Evolutionary conservation across 2,329 filamentous ascomycete species (phyloP).

Genomic region (Colletotrichum gloeosporioides): DNA sequence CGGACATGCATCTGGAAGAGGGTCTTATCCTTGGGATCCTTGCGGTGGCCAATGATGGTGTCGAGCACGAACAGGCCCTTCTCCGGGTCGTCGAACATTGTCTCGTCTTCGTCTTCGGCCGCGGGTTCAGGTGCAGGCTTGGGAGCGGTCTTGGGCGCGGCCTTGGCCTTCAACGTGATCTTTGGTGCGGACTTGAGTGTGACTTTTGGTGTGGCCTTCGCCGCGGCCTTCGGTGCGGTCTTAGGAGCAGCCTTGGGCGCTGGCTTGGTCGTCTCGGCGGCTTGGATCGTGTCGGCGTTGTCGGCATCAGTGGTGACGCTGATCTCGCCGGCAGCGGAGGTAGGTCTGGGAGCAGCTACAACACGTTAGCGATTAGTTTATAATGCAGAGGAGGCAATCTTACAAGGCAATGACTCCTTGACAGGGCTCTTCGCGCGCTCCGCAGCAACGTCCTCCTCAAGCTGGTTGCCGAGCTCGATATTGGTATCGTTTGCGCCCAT

Average conservation of each 20-base stretch:
- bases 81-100: neutral
- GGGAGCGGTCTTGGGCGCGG: neutral
- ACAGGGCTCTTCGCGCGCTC: conserved; percentile 3
- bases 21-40: conserved; percentile 13
- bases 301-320: neutral
- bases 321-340: neutral
- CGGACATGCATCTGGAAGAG: conserved; percentile 35
- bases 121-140: neutral
- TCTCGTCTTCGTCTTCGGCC: neutral
- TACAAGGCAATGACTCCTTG: neutral
- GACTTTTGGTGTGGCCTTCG: neutral
- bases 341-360: neutral
- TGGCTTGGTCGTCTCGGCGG: neutral
- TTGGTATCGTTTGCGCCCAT: neutral
- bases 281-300: neutral
- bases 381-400: rapidly evolving
- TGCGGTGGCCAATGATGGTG: conserved; percentile 11
- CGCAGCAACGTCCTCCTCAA: neutral
- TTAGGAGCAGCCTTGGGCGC: neutral
- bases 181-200: neutral
- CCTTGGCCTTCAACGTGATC: neutral
- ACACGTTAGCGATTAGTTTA: neutral
- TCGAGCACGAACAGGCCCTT: conserved; percentile 9
- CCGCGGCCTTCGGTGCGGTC: neutral
- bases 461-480: conserved; percentile 2